These are phyloP conservation scores for Yamadazyma spencermartinsiae DNA, from an alignment of 1,139 yeast species.

Conservation along the genomic window DNA sequence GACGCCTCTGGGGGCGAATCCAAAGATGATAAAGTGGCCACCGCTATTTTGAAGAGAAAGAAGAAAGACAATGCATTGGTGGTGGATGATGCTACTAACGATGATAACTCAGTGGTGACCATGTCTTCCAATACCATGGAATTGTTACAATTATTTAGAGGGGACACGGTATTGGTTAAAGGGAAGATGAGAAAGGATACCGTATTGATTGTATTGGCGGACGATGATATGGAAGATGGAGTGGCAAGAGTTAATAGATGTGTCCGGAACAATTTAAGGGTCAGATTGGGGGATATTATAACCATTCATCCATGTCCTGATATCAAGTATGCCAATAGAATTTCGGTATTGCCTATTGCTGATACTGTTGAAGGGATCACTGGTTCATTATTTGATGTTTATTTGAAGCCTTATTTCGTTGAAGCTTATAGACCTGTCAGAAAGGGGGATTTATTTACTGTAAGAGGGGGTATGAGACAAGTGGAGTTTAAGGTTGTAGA, in stretches of 20 bases:
- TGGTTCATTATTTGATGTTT: slow-evolving; percentile 96
- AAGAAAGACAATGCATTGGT: slow-evolving; percentile 94
- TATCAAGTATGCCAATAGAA: slow-evolving; percentile 90
- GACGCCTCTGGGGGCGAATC: slow-evolving; percentile 47
- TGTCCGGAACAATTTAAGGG: slow-evolving; percentile 91
- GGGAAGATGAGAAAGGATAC: slow-evolving; percentile 99
- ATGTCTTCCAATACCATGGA: slow-evolving; percentile 97
- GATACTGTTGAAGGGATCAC: slow-evolving; percentile 98
- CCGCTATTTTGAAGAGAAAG: slow-evolving; percentile 95
- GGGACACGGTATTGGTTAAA: slow-evolving; percentile 95
- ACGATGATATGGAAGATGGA: slow-evolving; percentile 96
- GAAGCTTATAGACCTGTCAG: slow-evolving; percentile 99
- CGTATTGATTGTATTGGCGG: slow-evolving; percentile 93
- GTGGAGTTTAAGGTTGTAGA: slow-evolving; percentile 98
- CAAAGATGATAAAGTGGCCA: slow-evolving; percentile 86
- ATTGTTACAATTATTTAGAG: slow-evolving; percentile 89
- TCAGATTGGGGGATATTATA: slow-evolving; percentile 89
- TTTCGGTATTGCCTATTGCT: slow-evolving; percentile 95
- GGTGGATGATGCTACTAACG: slow-evolving; percentile 96
- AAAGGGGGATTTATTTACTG: slow-evolving; percentile 94
- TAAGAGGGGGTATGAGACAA: slow-evolving; percentile 98
- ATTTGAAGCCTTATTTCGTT: slow-evolving; percentile 95
- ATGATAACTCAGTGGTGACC: slow-evolving; percentile 94
- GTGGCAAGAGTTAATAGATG: slow-evolving; percentile 93
- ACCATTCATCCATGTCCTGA: slow-evolving; percentile 96